Evolutionary conservation across 2,329 filamentous ascomycete genomes (phyloP).

Genomic region (Polychaeton citri): DNA sequence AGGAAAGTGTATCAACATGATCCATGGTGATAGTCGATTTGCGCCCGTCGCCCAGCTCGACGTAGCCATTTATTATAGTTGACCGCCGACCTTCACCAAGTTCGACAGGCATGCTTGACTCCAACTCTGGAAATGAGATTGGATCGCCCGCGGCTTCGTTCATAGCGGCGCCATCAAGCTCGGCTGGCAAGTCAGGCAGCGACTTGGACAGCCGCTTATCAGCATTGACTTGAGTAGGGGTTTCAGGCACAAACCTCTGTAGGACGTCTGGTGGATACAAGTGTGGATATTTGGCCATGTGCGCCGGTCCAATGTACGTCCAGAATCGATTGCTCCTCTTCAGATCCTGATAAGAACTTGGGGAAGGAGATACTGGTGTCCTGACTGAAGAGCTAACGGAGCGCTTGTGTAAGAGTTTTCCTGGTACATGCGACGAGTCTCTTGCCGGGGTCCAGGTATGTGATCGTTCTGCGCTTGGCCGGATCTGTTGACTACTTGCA

Average conservation of each 20-base stretch:
- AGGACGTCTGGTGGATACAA: slow-evolving; percentile 3
- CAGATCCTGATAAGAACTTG: not conserved
- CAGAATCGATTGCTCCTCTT: slow-evolving; percentile 4
- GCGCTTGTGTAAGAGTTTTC: not conserved
- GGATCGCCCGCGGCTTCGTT: no score
- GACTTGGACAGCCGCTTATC: not conserved
- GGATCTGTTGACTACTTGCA: not conserved
- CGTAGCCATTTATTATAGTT: not conserved
- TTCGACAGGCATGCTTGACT: not conserved
- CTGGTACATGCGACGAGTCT: not conserved
- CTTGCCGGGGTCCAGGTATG: not conserved
- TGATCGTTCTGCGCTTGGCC: not conserved
- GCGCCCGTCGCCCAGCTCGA: not conserved
- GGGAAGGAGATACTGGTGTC: not conserved
- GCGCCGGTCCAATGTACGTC: slow-evolving; percentile 4
- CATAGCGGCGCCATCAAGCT: not conserved
- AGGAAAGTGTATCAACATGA: not conserved
- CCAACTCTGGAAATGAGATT: no score
- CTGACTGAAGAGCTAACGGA: not conserved
- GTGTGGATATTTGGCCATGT: slow-evolving; percentile 2
- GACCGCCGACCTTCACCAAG: not conserved
- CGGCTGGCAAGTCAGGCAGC: not conserved
- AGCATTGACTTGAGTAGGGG: not conserved
- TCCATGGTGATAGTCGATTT: not conserved
- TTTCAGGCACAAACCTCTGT: slow-evolving; percentile 1